These are phyloP conservation scores for Schizonepeta tenuifolia DNA, from an alignment of 257 asterid genomes.

Conservation along the genomic window DNA sequence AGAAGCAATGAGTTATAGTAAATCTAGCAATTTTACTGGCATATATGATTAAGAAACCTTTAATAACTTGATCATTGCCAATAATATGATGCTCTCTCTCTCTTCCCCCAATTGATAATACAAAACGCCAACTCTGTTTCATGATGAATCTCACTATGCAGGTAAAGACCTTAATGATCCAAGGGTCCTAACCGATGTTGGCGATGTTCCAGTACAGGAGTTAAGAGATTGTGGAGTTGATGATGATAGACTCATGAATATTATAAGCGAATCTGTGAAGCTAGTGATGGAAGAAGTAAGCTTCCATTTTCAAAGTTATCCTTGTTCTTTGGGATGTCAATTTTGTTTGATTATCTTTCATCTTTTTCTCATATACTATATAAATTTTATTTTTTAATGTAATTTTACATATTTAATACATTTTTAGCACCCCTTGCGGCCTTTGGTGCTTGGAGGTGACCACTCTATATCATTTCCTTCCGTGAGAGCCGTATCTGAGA, in stretches of 20 bases:
- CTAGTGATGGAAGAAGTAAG: constrained; percentile 94
- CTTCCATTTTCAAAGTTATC: constrained; percentile 31
- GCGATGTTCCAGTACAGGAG: constrained; percentile 96
- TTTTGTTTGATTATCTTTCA: background rate
- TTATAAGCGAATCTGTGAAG: constrained; percentile 90
- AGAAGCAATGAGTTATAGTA: background rate
- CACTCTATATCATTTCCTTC: constrained; percentile 96
- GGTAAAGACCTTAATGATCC: constrained; percentile 89
- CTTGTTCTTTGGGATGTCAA: background rate
- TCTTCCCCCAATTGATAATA: background rate
- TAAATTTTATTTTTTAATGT: background rate
- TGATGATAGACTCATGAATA: constrained; percentile 85
- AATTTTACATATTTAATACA: constrained; percentile 7
- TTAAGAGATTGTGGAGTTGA: constrained; percentile 90
- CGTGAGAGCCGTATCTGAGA: constrained; percentile 96
- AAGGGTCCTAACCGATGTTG: constrained; percentile 83
- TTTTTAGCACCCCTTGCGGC: constrained; percentile 79
- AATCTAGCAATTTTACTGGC: background rate
- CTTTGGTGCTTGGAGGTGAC: constrained; percentile 96
- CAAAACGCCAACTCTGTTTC: constrained; percentile 11
- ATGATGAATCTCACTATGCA: constrained; percentile 41
- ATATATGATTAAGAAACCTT: too few relatives aligned
- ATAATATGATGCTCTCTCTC: background rate
- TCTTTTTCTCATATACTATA: background rate
- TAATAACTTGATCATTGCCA: background rate